A percentile compares a stretch with the other conserved stretches of the same genome.
These are phyloP conservation scores for Rhododendron mucronatum DNA, from an alignment of 148 eudicot species.

Conservation along the genomic window DNA sequence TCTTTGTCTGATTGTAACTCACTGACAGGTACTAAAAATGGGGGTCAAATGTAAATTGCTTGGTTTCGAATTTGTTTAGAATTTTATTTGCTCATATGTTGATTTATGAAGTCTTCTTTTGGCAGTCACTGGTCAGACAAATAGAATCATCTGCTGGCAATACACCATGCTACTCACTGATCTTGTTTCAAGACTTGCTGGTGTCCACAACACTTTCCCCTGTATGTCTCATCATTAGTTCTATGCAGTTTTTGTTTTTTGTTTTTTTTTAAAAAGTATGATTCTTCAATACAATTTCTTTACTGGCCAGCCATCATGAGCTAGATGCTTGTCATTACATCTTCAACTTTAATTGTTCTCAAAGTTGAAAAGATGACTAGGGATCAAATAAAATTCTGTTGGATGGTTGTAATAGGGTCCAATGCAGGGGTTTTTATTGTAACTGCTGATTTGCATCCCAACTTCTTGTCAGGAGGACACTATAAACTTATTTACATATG, in stretches of 20 bases:
- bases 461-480: conserved; percentile 64
- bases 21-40: not conserved
- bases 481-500: conserved; percentile 76
- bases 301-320: not conserved
- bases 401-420: not conserved
- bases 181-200: conserved; percentile 86
- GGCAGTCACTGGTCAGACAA: conserved; percentile 75
- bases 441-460: not conserved
- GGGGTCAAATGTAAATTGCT: not conserved
- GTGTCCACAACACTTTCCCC: conserved; percentile 83
- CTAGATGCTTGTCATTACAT: not conserved
- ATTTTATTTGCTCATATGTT: conserved; percentile 4
- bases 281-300: not conserved
- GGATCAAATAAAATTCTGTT: not conserved
- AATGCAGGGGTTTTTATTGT: not conserved
- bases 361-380: not conserved
- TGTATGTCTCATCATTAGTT: conserved; percentile 47
- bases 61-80: not conserved
- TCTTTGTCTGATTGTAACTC: not conserved
- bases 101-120: conserved; percentile 14
- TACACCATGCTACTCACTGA: conserved; percentile 60
- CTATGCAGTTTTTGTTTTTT: not conserved
- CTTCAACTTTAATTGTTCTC: not conserved
- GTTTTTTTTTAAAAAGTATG: not conserved
- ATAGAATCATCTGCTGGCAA: conserved; percentile 69